These are phyloP conservation scores for Solanum virginianum DNA, from an alignment of 257 asterid genomes.

Conservation along the genomic window DNA sequence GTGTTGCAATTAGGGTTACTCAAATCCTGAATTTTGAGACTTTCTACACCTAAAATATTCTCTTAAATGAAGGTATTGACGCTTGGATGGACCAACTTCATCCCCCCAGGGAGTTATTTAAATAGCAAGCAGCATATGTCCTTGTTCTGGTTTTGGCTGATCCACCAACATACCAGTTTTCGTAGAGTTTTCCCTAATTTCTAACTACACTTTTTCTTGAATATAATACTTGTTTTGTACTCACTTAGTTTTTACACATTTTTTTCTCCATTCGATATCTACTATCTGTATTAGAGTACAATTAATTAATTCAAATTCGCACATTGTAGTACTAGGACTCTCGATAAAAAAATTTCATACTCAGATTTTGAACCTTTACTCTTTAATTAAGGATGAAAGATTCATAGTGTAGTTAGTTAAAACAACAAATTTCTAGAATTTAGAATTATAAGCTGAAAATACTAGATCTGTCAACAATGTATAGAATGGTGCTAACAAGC, in stretches of 20 bases:
- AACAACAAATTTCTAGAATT: neutral
- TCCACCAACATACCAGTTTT: too few species aligned
- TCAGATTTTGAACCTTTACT: too few species aligned
- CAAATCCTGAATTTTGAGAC: too few species aligned
- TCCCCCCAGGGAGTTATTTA: too few species aligned
- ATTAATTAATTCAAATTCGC: neutral
- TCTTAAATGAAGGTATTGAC: too few species aligned
- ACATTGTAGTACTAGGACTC: neutral
- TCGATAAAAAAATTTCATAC: neutral
- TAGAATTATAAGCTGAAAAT: neutral
- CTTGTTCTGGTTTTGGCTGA: too few species aligned
- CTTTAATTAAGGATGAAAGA: too few species aligned
- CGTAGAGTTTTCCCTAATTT: neutral
- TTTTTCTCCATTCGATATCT: neutral
- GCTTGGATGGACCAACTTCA: too few species aligned
- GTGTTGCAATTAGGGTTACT: neutral
- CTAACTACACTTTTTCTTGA: neutral
- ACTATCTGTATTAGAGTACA: neutral
- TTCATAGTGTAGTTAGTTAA: too few species aligned
- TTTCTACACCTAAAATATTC: too few species aligned
- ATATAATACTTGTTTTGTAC: neutral
- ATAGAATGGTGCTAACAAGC: too few species aligned
- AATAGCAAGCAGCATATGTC: too few species aligned
- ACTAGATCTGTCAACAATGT: neutral
- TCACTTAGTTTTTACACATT: neutral